Percentiles rank a stretch among this genome's conserved stretches.
Evolutionary conservation across 768 basidiomycete species (phyloP).

Genomic region (Mycena rosella): DNA sequence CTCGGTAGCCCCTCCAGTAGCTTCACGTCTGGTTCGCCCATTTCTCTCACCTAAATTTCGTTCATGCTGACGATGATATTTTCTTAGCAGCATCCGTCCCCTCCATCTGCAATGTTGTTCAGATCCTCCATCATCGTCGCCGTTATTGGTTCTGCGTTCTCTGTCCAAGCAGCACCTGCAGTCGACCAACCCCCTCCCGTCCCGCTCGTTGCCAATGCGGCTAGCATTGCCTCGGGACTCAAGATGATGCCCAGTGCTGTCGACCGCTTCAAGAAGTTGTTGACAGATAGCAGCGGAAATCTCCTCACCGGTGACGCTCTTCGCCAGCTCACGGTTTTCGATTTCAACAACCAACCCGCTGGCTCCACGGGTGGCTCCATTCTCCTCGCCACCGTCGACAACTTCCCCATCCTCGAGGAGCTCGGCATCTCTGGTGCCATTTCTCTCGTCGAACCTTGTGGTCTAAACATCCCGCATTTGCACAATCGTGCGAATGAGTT

Average conservation of each 20-base stretch:
- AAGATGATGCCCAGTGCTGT: neutral
- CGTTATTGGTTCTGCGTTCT: neutral
- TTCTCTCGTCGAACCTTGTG: conserved; percentile 8
- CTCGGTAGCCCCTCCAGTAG: neutral
- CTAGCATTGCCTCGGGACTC: neutral
- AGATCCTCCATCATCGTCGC: neutral
- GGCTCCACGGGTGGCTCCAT: conserved; percentile 1
- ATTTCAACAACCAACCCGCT: neutral
- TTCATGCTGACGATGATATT: neutral
- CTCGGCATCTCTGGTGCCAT: conserved; percentile 1
- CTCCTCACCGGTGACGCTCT: conserved; percentile 14
- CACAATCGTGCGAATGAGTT: neutral
- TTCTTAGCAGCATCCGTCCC: neutral
- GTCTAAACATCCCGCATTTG: conserved; percentile 7
- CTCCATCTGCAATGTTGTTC: neutral
- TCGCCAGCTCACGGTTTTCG: neutral
- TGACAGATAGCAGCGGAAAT: conserved; percentile 5
- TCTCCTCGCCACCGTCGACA: neutral
- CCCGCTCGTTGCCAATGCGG: neutral
- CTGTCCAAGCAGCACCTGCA: neutral
- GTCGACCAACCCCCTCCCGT: neutral
- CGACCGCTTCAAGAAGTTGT: conserved; percentile 3
- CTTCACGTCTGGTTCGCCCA: neutral
- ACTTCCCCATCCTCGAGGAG: neutral
- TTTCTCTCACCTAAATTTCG: neutral